Base-by-base conservation (phyloP, 352 stramenopile genomes). In the Phytophthora cryptogea region DNA sequence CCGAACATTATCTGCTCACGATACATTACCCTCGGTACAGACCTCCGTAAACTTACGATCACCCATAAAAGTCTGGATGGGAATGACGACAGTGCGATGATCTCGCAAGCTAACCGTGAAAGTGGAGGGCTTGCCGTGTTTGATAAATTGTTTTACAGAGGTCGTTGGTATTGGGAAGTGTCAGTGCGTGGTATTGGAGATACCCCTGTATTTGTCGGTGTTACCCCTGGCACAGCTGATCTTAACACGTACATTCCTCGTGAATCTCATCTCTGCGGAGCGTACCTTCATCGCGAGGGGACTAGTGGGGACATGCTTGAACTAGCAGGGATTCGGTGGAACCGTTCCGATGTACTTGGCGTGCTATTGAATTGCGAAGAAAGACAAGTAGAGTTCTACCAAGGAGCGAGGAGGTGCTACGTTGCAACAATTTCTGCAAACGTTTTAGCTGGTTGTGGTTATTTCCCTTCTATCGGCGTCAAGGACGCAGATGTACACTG, bases 151-250 rank as follows among this genome's bases (percentile, higher is more conserved):
- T 73, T 94, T 7, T 70, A 54, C 14, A 75, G 73, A 43, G 87
- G 87, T 1, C 72, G 72, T 39, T 95, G 87, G 87, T 95, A 90
- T 64, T 95, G 84, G 83, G 79, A 95, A 45, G 66, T 94, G 0
- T 82, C 74, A 6, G 68, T 90, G 30, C 66, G 74, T 36, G 37
- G 62, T 8, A 59, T 92, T 69, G 64, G 58, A 45, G 70, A 81
- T 30, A 72, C 49, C 14, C 78, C 87, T 20, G 70, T 95, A 2
- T 93, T 92, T 78, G 68, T 95, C 27, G 87, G 87, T 10, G 62
- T 94, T 13, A 76, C 69, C 1, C 67, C 63, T 37, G 78, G 76
- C 20, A 64, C 63, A 20, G 67, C 70, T 23, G 86, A 95, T 59
- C 59, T 95, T 11, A 94, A 94, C 50, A 64, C 36, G 7, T 77